phyloP scores from a whole-genome alignment of 2,329 filamentous ascomycete species.

The Camillea tinctor region DNA sequence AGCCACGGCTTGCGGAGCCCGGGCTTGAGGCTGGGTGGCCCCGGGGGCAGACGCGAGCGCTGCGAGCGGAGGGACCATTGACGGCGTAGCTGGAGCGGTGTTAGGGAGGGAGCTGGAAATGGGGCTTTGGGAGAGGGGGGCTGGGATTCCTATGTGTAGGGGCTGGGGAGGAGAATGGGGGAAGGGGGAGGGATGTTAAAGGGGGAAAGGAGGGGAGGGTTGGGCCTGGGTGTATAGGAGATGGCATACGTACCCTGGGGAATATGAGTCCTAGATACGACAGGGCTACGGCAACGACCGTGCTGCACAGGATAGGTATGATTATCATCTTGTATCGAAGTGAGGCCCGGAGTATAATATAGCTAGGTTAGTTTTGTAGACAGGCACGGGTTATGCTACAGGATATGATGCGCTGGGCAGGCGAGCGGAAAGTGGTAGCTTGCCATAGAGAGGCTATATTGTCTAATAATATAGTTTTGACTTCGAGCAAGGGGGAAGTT shows the following conservation, averaged over 20 bases:
- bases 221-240: neutral
- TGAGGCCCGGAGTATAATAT: neutral
- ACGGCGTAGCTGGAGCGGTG: conserved; percentile 32
- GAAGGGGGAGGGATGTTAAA: too few species aligned
- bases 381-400: neutral
- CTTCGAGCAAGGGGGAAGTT: neutral
- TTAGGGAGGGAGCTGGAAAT: neutral
- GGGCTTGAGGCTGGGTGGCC: conserved; percentile 35
- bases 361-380: neutral
- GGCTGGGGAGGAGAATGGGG: too few species aligned
- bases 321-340: neutral
- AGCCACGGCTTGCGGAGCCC: conserved; percentile 42
- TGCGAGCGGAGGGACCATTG: conserved; percentile 40
- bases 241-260: neutral
- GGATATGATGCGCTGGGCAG: neutral
- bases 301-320: neutral
- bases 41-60: conserved; percentile 38
- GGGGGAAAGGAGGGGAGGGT: too few species aligned
- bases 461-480: neutral
- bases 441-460: neutral
- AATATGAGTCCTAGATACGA: neutral
- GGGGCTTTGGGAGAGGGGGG: too few species aligned
- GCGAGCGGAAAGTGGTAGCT: neutral
- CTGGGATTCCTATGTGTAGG: too few species aligned
- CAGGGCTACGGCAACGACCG: neutral